A percentile compares a stretch with the other conserved stretches of the same genome.
These are phyloP conservation scores for Arthrocladium fulminans DNA, from an alignment of 2,329 filamentous ascomycete species.

Conservation along the genomic window DNA sequence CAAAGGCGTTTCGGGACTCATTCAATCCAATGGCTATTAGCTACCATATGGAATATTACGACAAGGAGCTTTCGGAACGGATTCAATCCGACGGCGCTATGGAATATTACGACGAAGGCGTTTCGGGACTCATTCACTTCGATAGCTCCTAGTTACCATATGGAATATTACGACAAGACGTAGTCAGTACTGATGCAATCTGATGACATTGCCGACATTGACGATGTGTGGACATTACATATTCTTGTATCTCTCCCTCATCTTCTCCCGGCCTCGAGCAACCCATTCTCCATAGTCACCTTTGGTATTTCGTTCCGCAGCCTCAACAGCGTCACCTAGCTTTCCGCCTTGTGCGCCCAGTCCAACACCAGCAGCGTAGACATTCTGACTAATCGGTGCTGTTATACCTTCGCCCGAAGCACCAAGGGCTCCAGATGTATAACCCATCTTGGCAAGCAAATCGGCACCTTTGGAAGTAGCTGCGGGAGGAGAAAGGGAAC, in stretches of 20 bases:
- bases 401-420: conserved; percentile 40
- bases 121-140: too few species aligned
- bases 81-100: too few species aligned
- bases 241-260: conserved; percentile 40
- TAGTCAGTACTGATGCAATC: neutral
- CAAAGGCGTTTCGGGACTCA: too few species aligned
- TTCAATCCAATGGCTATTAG: too few species aligned
- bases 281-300: conserved; percentile 41
- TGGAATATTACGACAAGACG: neutral
- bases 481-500: conserved; percentile 15
- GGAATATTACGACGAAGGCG: too few species aligned
- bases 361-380: conserved; percentile 43
- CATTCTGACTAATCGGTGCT: conserved; percentile 38
- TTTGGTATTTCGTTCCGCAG: conserved; percentile 41
- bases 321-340: conserved; percentile 40
- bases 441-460: conserved; percentile 44
- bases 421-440: conserved; percentile 38
- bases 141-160: too few species aligned
- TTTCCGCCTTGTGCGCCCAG: conserved; percentile 42
- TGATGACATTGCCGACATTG: neutral
- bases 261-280: conserved; percentile 38
- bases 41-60: too few species aligned
- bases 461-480: conserved; percentile 42
- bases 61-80: too few species aligned
- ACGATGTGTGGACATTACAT: too few species aligned